Base-by-base conservation (phyloP, 345 rosid species). In the Eucalyptus brandiana region DNA sequence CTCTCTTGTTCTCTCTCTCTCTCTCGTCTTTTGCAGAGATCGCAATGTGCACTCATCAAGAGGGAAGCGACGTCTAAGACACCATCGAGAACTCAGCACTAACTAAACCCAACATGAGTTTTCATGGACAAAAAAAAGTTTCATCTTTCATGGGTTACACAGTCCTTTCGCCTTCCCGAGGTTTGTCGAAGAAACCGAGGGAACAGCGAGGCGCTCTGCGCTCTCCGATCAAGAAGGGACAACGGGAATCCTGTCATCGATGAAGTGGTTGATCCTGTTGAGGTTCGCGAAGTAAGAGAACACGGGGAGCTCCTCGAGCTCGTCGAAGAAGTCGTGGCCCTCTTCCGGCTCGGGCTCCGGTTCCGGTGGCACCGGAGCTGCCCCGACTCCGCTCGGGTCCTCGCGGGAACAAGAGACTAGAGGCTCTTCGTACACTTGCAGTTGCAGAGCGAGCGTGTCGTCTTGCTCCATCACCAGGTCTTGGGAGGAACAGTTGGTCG, bases 251-350 rank as follows among this genome's bases (percentile, higher is more conserved):
- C 95, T 90, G 91, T 95, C 97, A 91, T 92, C 93, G 90, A 89
- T 93, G 93, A 93, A 92, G 92, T 72, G 91, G 92, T 88, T 88
- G 87, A 92, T 86, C 94, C 48, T 72, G 91, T 87, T 91, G 91
- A 93, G 91, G 90, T 93, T 91, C 32, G 93, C 92, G 90, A 92
- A 93, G 60, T 92, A 91, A 80, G 95, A 93, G 67, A 93, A 89
- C 34, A 91, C 89, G 88, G 95, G 94, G 9, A 95, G 93, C 86
- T 96, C 97, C 92, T 94, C 97, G 67, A 96, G 96, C 92, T 96
- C 97, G 89, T 96, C 96, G 86, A 96, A 95, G 92, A 96, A 94
- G 89, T 95, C 97, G 87, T 91, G 92, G 72, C 93, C 95, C 87
- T 93, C 96, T 10, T 62, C 83, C 42, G 72, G 60, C 86, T 91